Conservation (phyloP, 306 rosid genomes). For the apple (Malus domestica) region DNA sequence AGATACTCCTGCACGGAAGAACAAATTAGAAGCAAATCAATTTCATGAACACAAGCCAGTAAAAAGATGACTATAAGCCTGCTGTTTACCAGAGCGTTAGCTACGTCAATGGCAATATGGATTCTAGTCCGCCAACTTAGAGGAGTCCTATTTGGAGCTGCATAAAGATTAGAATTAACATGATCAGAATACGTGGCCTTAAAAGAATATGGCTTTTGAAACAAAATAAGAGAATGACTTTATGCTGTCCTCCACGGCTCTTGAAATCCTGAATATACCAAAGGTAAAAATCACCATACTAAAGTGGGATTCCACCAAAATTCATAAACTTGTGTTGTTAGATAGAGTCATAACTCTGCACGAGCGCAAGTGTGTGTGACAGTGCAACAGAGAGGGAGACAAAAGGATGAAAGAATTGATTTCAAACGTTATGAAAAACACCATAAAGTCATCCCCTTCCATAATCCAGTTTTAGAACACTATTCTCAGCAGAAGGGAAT, state of each 20-base stretch:
- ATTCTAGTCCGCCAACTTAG: slow-evolving; percentile 83
- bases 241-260: neutral
- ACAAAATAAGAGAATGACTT: neutral
- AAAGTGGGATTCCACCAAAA: neutral
- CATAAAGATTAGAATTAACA: slow-evolving; percentile 14
- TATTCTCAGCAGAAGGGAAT: neutral
- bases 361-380: neutral
- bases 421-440: neutral
- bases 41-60: slow-evolving; percentile 12
- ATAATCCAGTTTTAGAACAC: neutral
- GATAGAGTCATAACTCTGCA: neutral
- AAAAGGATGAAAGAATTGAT: neutral
- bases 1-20: slow-evolving; percentile 82
- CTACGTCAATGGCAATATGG: slow-evolving; percentile 87
- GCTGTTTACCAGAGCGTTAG: slow-evolving; percentile 83
- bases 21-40: slow-evolving; percentile 14
- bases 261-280: neutral
- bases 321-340: neutral
- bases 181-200: slow-evolving; percentile 9
- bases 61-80: slow-evolving; percentile 1
- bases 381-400: neutral
- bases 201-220: neutral
- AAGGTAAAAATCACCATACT: neutral
- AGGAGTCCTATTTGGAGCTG: slow-evolving; percentile 76
- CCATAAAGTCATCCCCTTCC: neutral